Percentiles rank a stretch among this genome's conserved stretches.
phyloP scores from a whole-genome alignment of 2,329 filamentous ascomycete genomes.

The Rhynchosporium agropyri region DNA sequence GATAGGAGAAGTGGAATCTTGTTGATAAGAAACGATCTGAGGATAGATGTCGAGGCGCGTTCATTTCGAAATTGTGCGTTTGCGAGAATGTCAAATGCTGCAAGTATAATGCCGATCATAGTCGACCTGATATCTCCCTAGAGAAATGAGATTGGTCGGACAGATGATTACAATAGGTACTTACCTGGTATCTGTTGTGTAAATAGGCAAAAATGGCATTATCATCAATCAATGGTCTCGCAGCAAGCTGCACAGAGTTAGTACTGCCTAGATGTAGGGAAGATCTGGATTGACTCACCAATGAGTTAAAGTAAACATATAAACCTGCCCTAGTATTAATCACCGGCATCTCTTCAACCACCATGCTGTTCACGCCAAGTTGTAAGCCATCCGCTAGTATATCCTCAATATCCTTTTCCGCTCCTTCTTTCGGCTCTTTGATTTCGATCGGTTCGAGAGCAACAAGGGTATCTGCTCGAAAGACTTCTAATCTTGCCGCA shows the following conservation, averaged over 20 bases:
- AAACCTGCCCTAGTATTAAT: conserved; percentile 79
- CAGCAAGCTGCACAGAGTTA: conserved; percentile 66
- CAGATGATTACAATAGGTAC: background rate
- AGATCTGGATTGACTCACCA: conserved; percentile 54
- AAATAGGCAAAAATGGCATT: conserved; percentile 76
- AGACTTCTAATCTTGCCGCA: conserved; percentile 54
- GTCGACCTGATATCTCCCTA: conserved; percentile 77
- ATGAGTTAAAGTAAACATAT: conserved; percentile 82
- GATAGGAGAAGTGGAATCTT: conserved; percentile 64
- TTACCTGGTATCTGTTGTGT: conserved; percentile 79
- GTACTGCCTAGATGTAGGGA: conserved; percentile 14
- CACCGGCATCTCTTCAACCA: conserved; percentile 66
- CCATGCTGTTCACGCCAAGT: conserved; percentile 45
- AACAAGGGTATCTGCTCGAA: conserved; percentile 59
- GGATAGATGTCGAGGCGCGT: conserved; percentile 63
- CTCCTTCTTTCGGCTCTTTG: conserved; percentile 52
- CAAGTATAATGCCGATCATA: conserved; percentile 80
- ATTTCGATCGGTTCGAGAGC: conserved; percentile 54
- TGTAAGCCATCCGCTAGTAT: conserved; percentile 60
- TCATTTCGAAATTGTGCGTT: conserved; percentile 79
- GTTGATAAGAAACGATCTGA: conserved; percentile 86
- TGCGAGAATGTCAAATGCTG: conserved; percentile 86
- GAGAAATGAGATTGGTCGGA: conserved; percentile 37
- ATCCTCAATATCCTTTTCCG: conserved; percentile 57
- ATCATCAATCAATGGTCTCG: conserved; percentile 83